Evolutionary conservation across 2,329 filamentous ascomycete genomes (phyloP).

Genomic region (Claviceps cyperi): DNA sequence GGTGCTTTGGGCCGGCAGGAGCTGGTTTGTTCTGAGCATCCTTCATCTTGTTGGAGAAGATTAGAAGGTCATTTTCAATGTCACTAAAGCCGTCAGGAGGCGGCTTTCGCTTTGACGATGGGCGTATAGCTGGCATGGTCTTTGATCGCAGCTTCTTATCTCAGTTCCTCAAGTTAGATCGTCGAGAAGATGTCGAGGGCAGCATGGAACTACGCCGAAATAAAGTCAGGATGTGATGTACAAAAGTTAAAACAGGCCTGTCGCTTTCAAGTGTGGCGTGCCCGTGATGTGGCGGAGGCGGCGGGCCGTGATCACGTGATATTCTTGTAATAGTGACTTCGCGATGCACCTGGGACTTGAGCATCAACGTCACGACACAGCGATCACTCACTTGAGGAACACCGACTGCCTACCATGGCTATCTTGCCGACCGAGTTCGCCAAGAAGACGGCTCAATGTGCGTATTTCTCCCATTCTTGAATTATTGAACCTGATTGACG

Average conservation of each 20-base stretch:
- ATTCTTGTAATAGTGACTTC: slow-evolving; percentile 2
- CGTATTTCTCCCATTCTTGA: slow-evolving; percentile 19
- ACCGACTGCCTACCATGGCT: slow-evolving; percentile 49
- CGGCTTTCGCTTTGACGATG: slow-evolving; percentile 62
- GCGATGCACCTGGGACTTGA: slow-evolving; percentile 4
- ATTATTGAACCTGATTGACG: slow-evolving; percentile 1
- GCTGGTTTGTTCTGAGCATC: slow-evolving; percentile 83
- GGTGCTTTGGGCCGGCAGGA: slow-evolving; percentile 67
- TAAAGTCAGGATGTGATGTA: background rate
- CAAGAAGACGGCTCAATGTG: slow-evolving; percentile 64
- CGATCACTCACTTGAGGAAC: slow-evolving; percentile 16
- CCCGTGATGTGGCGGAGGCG: slow-evolving; percentile 5
- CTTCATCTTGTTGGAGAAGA: slow-evolving; percentile 86
- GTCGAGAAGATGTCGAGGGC: background rate
- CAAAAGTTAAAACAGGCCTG: background rate
- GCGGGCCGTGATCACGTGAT: slow-evolving; percentile 16
- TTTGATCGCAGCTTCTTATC: slow-evolving; percentile 2
- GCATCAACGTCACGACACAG: slow-evolving; percentile 16
- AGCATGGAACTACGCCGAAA: background rate
- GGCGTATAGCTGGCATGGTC: slow-evolving; percentile 62
- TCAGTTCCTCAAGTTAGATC: background rate
- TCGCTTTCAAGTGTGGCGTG: slow-evolving; percentile 8
- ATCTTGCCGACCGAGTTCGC: slow-evolving; percentile 91
- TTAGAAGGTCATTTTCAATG: slow-evolving; percentile 73
- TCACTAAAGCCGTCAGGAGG: slow-evolving; percentile 78